These are phyloP conservation scores for Zasmidium cellare DNA, from an alignment of 2,329 filamentous ascomycete species.

Conservation along the genomic window DNA sequence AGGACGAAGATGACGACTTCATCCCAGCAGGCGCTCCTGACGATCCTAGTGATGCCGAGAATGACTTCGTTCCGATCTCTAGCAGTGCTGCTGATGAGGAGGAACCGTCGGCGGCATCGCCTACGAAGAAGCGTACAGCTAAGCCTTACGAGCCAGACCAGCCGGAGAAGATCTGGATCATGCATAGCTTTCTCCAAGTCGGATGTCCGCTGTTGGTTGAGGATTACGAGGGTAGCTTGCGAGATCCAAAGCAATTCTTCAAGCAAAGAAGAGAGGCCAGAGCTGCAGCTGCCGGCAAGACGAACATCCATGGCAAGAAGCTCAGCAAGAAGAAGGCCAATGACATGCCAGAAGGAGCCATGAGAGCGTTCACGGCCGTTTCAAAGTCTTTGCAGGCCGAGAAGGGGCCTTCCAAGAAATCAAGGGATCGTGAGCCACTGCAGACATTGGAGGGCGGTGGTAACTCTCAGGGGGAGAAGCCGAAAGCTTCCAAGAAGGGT, in stretches of 20 bases:
- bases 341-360: constrained; percentile 13
- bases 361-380: constrained; percentile 13
- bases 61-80: constrained; percentile 18
- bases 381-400: constrained; percentile 18
- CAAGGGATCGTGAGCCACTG: constrained; percentile 13
- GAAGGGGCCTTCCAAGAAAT: constrained; percentile 1
- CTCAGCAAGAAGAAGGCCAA: constrained; percentile 12
- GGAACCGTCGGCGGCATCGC: constrained; percentile 37
- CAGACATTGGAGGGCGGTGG: constrained; percentile 9
- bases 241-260: constrained; percentile 30
- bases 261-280: constrained; percentile 27
- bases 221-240: constrained; percentile 59
- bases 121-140: constrained; percentile 47
- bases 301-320: constrained; percentile 22
- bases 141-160: constrained; percentile 64
- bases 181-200: constrained; percentile 62
- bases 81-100: constrained; percentile 25
- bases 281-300: constrained; percentile 16
- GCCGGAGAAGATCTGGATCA: constrained; percentile 67
- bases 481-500: constrained; percentile 3
- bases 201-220: constrained; percentile 66
- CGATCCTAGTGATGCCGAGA: constrained; percentile 37
- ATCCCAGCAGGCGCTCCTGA: constrained; percentile 40
- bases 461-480: constrained; percentile 7
- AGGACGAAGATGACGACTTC: constrained; percentile 63